phyloP scores from a whole-genome alignment of 2,329 filamentous ascomycete species.

The Emmonsiellopsis sp. region DNA sequence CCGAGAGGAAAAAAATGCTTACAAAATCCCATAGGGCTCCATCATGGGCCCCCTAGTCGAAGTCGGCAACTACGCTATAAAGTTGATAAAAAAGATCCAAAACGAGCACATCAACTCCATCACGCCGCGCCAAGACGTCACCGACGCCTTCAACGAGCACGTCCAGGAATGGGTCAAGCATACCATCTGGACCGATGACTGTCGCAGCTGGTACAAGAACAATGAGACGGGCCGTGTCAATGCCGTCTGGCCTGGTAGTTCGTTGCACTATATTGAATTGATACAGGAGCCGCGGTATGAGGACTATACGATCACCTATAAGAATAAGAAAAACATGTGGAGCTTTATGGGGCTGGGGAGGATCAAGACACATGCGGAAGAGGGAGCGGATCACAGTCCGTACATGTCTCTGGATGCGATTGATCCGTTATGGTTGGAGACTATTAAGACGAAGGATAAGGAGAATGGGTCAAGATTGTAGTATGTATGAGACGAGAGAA shows the following conservation, averaged over 20 bases:
- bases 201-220: slow-evolving; percentile 24
- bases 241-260: slow-evolving; percentile 44
- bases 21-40: slow-evolving; percentile 22
- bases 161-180: slow-evolving; percentile 24
- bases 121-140: slow-evolving; percentile 21
- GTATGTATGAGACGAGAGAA: too few species aligned
- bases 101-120: slow-evolving; percentile 23
- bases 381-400: slow-evolving; percentile 20
- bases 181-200: slow-evolving; percentile 21
- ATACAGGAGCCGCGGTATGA: slow-evolving; percentile 35
- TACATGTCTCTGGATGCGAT: slow-evolving; percentile 24
- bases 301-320: slow-evolving; percentile 33
- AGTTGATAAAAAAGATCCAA: slow-evolving; percentile 24
- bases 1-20: slow-evolving; percentile 10
- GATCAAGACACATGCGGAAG: slow-evolving; percentile 18
- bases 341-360: slow-evolving; percentile 26
- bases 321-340: slow-evolving; percentile 19
- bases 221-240: slow-evolving; percentile 34
- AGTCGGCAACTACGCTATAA: slow-evolving; percentile 21
- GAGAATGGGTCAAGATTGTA: neutral
- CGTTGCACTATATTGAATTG: slow-evolving; percentile 40
- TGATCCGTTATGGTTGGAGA: slow-evolving; percentile 26
- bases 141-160: slow-evolving; percentile 27
- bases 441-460: slow-evolving; percentile 13
- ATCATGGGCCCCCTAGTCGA: slow-evolving; percentile 15